Percentiles rank a stretch among this genome's conserved stretches.
Conservation (phyloP, 805 yeast species). For the Saturnispora bothae region DNA sequence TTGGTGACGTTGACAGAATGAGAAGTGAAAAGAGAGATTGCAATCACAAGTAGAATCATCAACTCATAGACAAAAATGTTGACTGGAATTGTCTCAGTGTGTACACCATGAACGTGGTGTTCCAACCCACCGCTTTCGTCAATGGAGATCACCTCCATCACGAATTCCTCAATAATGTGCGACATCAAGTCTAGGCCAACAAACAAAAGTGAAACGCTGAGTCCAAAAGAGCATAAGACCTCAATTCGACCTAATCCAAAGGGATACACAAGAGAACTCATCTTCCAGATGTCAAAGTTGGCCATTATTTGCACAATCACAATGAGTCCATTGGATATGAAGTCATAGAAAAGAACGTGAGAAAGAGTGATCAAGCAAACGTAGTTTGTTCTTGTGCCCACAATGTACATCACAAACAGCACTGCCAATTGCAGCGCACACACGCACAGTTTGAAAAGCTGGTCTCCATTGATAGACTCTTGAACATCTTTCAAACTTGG, state of each 20-base stretch:
- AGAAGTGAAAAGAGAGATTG: conserved; percentile 28
- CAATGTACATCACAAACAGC: conserved; percentile 45
- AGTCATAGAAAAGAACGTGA: conserved; percentile 80
- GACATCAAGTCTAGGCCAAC: conserved; percentile 85
- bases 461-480: conserved; percentile 47
- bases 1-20: conserved; percentile 12
- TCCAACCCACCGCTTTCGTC: conserved; percentile 8
- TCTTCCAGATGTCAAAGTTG: conserved; percentile 90
- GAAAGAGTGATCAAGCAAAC: conserved; percentile 66
- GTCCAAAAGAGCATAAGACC: conserved; percentile 77
- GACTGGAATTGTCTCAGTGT: conserved; percentile 13
- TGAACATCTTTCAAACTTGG: conserved; percentile 60
- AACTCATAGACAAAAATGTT: conserved; percentile 23
- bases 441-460: conserved; percentile 49
- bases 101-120: conserved; percentile 19
- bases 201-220: conserved; percentile 74
- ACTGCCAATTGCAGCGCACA: conserved; percentile 44
- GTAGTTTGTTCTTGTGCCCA: conserved; percentile 49
- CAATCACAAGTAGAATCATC: conserved; percentile 18
- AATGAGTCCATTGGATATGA: conserved; percentile 61
- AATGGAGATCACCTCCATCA: conserved; percentile 30
- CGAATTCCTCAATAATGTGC: conserved; percentile 73
- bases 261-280: conserved; percentile 72
- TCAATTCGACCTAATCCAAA: conserved; percentile 91
- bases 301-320: conserved; percentile 69